Evolutionary conservation across 768 basidiomycete genomes (phyloP).

Genomic region (Suillus plorans): DNA sequence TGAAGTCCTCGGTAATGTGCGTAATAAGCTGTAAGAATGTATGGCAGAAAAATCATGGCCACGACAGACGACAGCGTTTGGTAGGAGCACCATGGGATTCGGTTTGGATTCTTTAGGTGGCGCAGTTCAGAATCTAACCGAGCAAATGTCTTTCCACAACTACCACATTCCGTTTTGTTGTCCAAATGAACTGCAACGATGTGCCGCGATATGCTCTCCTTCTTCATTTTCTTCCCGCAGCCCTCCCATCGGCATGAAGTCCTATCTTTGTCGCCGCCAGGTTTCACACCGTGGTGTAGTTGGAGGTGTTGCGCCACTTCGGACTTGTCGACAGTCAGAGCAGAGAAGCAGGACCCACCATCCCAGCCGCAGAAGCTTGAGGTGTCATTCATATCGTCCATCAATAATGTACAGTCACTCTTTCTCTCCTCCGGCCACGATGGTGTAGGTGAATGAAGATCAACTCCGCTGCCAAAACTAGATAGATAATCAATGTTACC

Average conservation of each 20-base stretch:
- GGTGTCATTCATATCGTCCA: neutral
- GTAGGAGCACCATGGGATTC: neutral
- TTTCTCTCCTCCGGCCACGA: neutral
- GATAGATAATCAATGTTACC: too few relatives aligned
- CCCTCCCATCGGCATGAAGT: constrained; percentile 19
- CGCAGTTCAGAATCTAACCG: constrained; percentile 27
- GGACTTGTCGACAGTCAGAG: neutral
- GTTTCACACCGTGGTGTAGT: neutral
- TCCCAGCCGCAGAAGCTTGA: neutral
- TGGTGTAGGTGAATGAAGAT: neutral
- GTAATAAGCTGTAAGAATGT: neutral
- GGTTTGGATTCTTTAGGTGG: constrained; percentile 18
- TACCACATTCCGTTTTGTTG: constrained; percentile 19
- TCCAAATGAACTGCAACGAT: constrained; percentile 21
- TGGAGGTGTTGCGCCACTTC: constrained; percentile 1
- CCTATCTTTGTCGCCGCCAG: constrained; percentile 8
- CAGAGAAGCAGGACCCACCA: too few relatives aligned
- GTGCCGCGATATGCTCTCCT: constrained; percentile 28
- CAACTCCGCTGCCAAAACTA: neutral
- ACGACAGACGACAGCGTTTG: neutral
- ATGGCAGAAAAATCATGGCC: neutral
- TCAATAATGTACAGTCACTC: too few relatives aligned
- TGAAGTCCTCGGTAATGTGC: neutral
- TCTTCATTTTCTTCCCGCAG: constrained; percentile 21
- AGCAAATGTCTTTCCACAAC: constrained; percentile 21